Evolutionary conservation across 2,329 filamentous ascomycete genomes (phyloP), one percentile per base, ranked within the genome.

Genomic region (Boeremia exigua): DNA sequence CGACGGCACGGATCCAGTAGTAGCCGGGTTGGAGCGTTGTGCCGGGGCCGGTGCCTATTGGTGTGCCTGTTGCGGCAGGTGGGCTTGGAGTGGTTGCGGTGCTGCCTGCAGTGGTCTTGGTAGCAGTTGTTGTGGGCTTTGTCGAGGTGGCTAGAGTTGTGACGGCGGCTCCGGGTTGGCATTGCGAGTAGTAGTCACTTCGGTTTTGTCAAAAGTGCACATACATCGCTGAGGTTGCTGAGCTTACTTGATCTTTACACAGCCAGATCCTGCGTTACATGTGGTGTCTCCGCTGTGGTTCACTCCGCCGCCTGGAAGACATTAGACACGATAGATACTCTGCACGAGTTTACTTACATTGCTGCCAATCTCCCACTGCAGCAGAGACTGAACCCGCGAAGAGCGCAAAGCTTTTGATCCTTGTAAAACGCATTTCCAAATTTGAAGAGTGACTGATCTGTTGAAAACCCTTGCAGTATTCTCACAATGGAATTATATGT

Each of bases 1-100:
- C 81, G 2, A 86, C 46, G 17, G 46, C 47, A 6, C 84, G 82
- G 62, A 87, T 82, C 82, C 83, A 85, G 72, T 80, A 80, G 69
- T 82, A 83, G 0, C 82, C 83, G 3, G 63, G 66, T 56, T 82
- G 77, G 0, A 86, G 77, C 0, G 80, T 83, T 1, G 70, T 73
- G 6, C 79, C 78, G 0, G 78, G 78, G 1, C 75, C 75, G 11
- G 68, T 65, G 17, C 73, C 69, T 4, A 66, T 59, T 39, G 70
- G 68, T 0, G 54, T 54, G 25, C 60, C 62, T 23, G 70, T 67
- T 4, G 64, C 59, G 36, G 65, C 63, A 23, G 69, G 66, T 4
- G 60, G 56, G 12, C 54, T 55, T 15, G 56, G 48, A 19, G 60
- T 49, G 5, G 45, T 27, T 33, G 51, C 36, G 53, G 60, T 57